Percentiles rank a stretch among this genome's conserved stretches.
These are phyloP conservation scores for Pisolithus sp. DNA, from an alignment of 768 basidiomycete species.

Conservation along the genomic window DNA sequence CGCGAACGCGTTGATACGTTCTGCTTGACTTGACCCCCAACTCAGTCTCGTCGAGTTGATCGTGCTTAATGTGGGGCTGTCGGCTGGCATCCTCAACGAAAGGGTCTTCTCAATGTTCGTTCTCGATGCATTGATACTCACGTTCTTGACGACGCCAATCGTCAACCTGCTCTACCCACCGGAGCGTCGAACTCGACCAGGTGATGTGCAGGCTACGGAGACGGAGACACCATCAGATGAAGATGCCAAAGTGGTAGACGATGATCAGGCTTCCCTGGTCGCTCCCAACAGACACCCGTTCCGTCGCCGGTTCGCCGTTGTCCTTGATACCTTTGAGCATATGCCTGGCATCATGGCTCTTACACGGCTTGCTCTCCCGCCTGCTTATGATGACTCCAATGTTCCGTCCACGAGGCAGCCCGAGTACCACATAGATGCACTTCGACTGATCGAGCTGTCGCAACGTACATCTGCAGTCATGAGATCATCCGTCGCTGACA, in stretches of 20 bases:
- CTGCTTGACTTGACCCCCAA: constrained; percentile 1
- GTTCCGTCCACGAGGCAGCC: not conserved
- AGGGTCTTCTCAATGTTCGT: constrained; percentile 96
- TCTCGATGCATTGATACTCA: constrained; percentile 73
- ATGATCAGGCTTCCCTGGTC: not conserved
- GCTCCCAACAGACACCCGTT: constrained; percentile 8
- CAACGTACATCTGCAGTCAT: constrained; percentile 85
- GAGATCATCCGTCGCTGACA: constrained; percentile 69
- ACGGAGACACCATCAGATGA: not conserved
- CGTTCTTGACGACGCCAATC: constrained; percentile 82
- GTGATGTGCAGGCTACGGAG: constrained; percentile 5
- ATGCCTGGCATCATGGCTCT: constrained; percentile 87
- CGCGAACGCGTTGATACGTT: constrained; percentile 21
- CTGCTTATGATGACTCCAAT: constrained; percentile 3
- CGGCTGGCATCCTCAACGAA: constrained; percentile 68
- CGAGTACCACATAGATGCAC: constrained; percentile 50
- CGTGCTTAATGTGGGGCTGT: constrained; percentile 89
- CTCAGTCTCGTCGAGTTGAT: constrained; percentile 83
- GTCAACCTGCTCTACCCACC: constrained; percentile 67
- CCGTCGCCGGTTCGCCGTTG: constrained; percentile 59
- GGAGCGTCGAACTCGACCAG: constrained; percentile 44
- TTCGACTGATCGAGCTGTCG: constrained; percentile 86
- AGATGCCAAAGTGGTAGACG: not conserved
- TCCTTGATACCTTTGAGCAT: constrained; percentile 89
- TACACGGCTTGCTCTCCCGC: constrained; percentile 67